These are phyloP conservation scores for Reutealis trisperma DNA, from an alignment of 345 rosid species.

Conservation along the genomic window DNA sequence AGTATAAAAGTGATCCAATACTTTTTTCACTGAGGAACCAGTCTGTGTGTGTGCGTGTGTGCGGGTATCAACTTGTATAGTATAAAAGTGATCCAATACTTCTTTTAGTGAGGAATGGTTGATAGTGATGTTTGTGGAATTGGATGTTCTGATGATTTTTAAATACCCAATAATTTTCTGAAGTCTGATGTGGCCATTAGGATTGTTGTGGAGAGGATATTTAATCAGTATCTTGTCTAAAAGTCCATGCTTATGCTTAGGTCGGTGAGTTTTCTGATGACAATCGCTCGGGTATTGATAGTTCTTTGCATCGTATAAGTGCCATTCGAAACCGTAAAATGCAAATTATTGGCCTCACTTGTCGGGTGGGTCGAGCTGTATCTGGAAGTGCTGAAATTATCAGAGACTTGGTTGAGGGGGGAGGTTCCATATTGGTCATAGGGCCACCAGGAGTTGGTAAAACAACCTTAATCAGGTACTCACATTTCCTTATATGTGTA, in stretches of 20 bases:
- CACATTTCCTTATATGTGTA: neutral
- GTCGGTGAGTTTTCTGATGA: constrained; percentile 97
- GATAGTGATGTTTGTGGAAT: too few relatives aligned
- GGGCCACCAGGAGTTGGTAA: constrained; percentile 98
- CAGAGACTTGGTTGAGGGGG: constrained; percentile 78
- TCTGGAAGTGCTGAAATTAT: constrained; percentile 89
- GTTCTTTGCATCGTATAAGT: constrained; percentile 91
- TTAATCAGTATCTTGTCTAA: constrained; percentile 13
- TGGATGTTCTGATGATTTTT: too few relatives aligned
- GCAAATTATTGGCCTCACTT: constrained; percentile 89
- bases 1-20: neutral
- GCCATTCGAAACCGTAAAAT: constrained; percentile 87
- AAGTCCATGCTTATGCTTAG: constrained; percentile 37
- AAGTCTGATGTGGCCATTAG: too few relatives aligned
- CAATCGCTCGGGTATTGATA: constrained; percentile 86
- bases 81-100: neutral
- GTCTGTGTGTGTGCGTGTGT: too few relatives aligned
- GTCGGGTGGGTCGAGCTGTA: constrained; percentile 91
- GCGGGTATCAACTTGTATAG: neutral
- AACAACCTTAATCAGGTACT: constrained; percentile 93
- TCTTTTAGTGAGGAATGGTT: neutral
- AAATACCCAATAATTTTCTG: too few relatives aligned
- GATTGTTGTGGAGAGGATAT: neutral
- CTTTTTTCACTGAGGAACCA: neutral
- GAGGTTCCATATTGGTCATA: constrained; percentile 90